Conservation (phyloP, 352 stramenopile species). For the Globisporangium takayamanum region DNA sequence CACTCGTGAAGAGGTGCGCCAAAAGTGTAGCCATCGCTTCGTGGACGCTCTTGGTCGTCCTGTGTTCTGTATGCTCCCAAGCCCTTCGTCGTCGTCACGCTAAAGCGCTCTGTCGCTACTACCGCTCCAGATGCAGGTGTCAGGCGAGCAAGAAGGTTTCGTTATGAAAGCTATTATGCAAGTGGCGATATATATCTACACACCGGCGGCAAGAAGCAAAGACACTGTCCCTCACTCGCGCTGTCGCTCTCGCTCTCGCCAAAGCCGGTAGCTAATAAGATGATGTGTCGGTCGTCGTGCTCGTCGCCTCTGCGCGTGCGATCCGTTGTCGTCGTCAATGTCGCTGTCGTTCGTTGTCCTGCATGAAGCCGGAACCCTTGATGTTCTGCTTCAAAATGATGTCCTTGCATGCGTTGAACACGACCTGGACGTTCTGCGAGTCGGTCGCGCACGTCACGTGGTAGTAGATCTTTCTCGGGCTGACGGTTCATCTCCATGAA, state of each 20-base stretch:
- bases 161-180: conserved; percentile 10
- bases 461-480: conserved; percentile 89
- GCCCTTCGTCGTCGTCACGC: too few relatives aligned
- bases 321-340: background rate
- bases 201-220: conserved; percentile 6
- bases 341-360: conserved; percentile 12
- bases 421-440: conserved; percentile 94
- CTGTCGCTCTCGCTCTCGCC: conserved; percentile 2
- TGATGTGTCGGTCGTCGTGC: conserved; percentile 1
- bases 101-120: too few relatives aligned
- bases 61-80: too few relatives aligned
- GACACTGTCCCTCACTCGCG: background rate
- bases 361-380: conserved; percentile 88
- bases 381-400: conserved; percentile 94
- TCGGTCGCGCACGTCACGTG: conserved; percentile 96
- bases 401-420: conserved; percentile 96
- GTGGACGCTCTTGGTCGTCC: too few relatives aligned
- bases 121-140: background rate
- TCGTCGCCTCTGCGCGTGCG: background rate
- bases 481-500: conserved; percentile 95
- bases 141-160: too few relatives aligned
- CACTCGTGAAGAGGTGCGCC: too few relatives aligned
- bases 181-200: conserved; percentile 12
- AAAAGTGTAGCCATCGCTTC: too few relatives aligned
- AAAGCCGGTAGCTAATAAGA: conserved; percentile 7